Evolutionary conservation across 352 stramenopile species (phyloP).

Genomic region (Globisporangium cystogenes): DNA sequence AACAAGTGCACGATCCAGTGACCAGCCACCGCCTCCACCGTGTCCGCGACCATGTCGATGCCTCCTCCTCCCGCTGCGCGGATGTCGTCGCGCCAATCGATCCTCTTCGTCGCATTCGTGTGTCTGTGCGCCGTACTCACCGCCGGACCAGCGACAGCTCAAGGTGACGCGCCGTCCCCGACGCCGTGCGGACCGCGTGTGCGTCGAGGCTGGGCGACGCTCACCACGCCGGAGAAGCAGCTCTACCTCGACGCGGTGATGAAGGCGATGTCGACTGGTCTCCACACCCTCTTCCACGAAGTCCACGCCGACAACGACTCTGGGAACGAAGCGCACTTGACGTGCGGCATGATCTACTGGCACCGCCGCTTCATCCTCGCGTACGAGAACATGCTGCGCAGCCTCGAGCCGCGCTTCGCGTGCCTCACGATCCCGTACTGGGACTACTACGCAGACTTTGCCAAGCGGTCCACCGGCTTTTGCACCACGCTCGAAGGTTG

Average conservation of each 20-base stretch:
- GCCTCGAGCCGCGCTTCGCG: slow-evolving; percentile 43
- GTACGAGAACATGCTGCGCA: slow-evolving; percentile 77
- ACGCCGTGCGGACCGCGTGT: slow-evolving; percentile 33
- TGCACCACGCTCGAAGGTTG: slow-evolving; percentile 49
- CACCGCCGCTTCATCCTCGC: slow-evolving; percentile 62
- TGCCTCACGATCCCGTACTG: slow-evolving; percentile 77
- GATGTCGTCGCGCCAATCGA: neutral
- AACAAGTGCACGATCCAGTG: too few species aligned
- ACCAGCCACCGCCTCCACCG: too few species aligned
- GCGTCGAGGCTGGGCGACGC: slow-evolving; percentile 37
- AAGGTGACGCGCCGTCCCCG: neutral
- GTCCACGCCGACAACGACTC: slow-evolving; percentile 38
- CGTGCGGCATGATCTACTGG: slow-evolving; percentile 61
- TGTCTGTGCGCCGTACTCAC: neutral
- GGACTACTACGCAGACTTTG: slow-evolving; percentile 72
- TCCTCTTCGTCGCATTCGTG: neutral
- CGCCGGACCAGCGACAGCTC: neutral
- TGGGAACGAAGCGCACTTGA: slow-evolving; percentile 33
- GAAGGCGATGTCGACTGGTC: slow-evolving; percentile 38
- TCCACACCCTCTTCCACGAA: slow-evolving; percentile 53
- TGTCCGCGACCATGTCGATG: too few species aligned
- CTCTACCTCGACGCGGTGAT: slow-evolving; percentile 62
- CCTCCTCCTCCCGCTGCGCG: neutral
- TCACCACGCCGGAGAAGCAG: slow-evolving; percentile 42
- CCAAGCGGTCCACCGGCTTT: slow-evolving; percentile 21